Base-by-base conservation (phyloP, 768 basidiomycete species). In the Tephrocybe sp. region DNA sequence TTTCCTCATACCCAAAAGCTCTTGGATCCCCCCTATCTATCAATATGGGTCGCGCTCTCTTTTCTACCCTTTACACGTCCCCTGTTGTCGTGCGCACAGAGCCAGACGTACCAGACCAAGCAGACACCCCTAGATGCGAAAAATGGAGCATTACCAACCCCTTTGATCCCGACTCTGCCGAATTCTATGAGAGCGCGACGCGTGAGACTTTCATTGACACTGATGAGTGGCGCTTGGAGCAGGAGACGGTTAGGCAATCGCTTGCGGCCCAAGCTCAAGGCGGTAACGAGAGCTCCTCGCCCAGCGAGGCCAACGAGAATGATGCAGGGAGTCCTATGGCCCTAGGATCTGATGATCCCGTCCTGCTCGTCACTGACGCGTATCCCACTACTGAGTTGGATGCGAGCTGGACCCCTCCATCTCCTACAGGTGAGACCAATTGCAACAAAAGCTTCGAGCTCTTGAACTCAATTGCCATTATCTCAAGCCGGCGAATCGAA, bases 131-230 rank as follows among this genome's bases (percentile, higher is more conserved):
- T 8, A 41, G 23, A 21, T 83, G 72, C 73, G 73, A 81, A 64
- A 81, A 70, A 64, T 90, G 86, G 86, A 79, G 82, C 50, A 67
- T 73, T 55, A 75, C 73, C 67, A 86, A 87, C 62, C 73, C 79
- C 9, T 90, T 90, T 65, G 86, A 90, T 66, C 88, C 88, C 4
- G 88, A 90, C 66, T 83, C 86, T n/a, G 86, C 88, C 59, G 86
- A 87, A 57, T 88, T 88, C 62, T 85, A 86, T 62, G 69, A 68
- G 47, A 63, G 73, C 54, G 84, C 84, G 28, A 76, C 84, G 53
- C 83, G 81, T 67, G 88, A 90, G 75, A 81, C 79, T 56, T 84
- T 86, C 67, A 57, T 86, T 62, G 75, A 72, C 66, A 73, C 75
- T 52, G 69, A 63, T 1, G 68, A 71, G 12, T 64, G 68, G 28